Conservation (phyloP, 495 filamentous ascomycete genomes). For the Aspergillus sparsus region DNA sequence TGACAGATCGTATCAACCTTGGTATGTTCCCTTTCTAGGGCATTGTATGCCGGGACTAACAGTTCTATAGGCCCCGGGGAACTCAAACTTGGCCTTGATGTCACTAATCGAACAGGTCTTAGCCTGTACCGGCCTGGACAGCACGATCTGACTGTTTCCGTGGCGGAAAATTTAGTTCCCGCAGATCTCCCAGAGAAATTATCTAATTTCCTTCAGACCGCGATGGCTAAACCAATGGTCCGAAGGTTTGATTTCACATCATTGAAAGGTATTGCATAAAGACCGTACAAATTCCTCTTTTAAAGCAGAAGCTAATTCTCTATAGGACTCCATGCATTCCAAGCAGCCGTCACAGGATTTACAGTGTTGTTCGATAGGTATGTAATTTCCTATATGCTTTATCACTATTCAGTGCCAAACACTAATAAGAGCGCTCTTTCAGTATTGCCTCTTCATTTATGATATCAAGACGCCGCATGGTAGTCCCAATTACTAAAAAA, state of each 20-base stretch:
- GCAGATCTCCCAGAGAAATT: slow-evolving; percentile 58
- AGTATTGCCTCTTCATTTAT: slow-evolving; percentile 63
- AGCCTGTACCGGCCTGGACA: slow-evolving; percentile 65
- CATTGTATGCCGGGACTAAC: slow-evolving; percentile 12
- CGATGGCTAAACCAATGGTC: slow-evolving; percentile 42
- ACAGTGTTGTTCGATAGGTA: slow-evolving; percentile 70
- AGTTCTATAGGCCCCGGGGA: slow-evolving; percentile 59
- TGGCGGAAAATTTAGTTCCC: slow-evolving; percentile 62
- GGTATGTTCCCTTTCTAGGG: slow-evolving; percentile 35
- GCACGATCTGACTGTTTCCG: slow-evolving; percentile 65
- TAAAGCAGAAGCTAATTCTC: slow-evolving; percentile 40
- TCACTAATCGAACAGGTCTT: slow-evolving; percentile 58
- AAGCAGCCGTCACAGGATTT: slow-evolving; percentile 76
- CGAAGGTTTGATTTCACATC: slow-evolving; percentile 46
- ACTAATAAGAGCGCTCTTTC: neutral
- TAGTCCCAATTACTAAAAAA: slow-evolving; percentile 88
- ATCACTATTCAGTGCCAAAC: neutral
- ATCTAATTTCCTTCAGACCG: slow-evolving; percentile 50
- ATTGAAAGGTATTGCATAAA: slow-evolving; percentile 35
- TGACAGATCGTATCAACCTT: slow-evolving; percentile 75
- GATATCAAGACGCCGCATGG: slow-evolving; percentile 81
- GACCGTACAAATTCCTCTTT: neutral
- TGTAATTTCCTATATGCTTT: neutral
- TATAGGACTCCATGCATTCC: slow-evolving; percentile 71
- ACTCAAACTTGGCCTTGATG: slow-evolving; percentile 62